Evolutionary conservation across 768 basidiomycete genomes (phyloP).

Genomic region (Panus rudis): DNA sequence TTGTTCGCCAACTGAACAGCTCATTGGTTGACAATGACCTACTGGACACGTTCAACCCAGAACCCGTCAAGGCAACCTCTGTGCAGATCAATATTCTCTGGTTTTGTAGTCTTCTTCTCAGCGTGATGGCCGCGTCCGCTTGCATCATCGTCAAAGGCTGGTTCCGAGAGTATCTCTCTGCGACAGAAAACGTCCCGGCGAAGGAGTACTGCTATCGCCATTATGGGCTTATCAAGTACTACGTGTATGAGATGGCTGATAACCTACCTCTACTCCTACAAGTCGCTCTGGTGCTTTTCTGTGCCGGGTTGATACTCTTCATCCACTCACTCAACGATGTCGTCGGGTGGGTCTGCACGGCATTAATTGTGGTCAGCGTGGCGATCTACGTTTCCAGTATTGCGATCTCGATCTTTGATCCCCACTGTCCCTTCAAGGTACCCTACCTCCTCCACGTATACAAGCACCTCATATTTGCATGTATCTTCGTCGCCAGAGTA

Average conservation of each 20-base stretch:
- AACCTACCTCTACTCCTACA: conserved; percentile 2
- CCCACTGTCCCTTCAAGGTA: conserved; percentile 5
- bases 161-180: conserved; percentile 4
- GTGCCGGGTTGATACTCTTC: conserved; percentile 1
- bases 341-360: background rate
- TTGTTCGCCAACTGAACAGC: background rate
- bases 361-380: background rate
- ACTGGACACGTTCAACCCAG: background rate
- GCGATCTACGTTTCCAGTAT: conserved; percentile 1
- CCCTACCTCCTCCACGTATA: no score
- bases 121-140: conserved; percentile 2
- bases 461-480: no score
- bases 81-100: conserved; percentile 4
- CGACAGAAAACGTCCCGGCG: conserved; percentile 1
- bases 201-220: conserved; percentile 5
- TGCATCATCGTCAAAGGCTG: conserved; percentile 5
- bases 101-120: conserved; percentile 3
- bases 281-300: conserved; percentile 2
- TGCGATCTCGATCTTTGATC: background rate
- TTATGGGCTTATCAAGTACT: background rate
- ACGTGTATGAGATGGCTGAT: conserved; percentile 1
- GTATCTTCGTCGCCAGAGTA: no score
- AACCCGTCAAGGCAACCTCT: background rate
- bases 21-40: background rate
- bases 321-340: background rate